Base-by-base conservation (phyloP, 352 stramenopile species). In the Phytophthora sp. region DNA sequence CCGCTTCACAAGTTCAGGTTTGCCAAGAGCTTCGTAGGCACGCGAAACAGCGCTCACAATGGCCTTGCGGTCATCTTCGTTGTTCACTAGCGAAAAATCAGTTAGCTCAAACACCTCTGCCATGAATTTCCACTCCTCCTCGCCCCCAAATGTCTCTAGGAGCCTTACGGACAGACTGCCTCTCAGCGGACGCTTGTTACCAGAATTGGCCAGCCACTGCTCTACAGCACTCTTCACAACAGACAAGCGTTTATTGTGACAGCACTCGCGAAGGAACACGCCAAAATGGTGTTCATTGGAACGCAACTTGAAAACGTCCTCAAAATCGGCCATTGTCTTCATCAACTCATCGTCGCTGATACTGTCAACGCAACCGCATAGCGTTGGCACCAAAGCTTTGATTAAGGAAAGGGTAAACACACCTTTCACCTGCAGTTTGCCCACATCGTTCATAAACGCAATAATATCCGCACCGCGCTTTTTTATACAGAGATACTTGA, bases 401-500 rank as follows among this genome's bases (percentile, higher is more conserved):
- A 69, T 27, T 23, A 84, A 53, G 1, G 51, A 59, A 31, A 71
- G 60, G 30, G 70, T 74, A n/a, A 74, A 66, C n/a, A 79, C 65
- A 8, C 45, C 50, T 5, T 48, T 42, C 31, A 79, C 44, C n/a
- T 58, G 48, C 34, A 85, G 49, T 30, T 72, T 61, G 17, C 77
- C 60, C 9, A 74, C 42, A 35, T 76, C 60, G 4, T 74, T 41
- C 28, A 88, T 71, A 23, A 89, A 20, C 3, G 50, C 11, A 18
- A 78, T 45, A 12, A 82, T 74, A 13, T 75, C 61, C 21, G 52
- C 31, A 5, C 63, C 69, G 27, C 74, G 60, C 24, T 76, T 71
- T 18, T 82, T 69, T 12, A 66, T 26, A 51, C 63, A 70, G 24
- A 84, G 17, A 54, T 87, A 89, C 50, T 76, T 69, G 21, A 87